Conservation (phyloP, 768 basidiomycete species). For the Postia placenta region DNA sequence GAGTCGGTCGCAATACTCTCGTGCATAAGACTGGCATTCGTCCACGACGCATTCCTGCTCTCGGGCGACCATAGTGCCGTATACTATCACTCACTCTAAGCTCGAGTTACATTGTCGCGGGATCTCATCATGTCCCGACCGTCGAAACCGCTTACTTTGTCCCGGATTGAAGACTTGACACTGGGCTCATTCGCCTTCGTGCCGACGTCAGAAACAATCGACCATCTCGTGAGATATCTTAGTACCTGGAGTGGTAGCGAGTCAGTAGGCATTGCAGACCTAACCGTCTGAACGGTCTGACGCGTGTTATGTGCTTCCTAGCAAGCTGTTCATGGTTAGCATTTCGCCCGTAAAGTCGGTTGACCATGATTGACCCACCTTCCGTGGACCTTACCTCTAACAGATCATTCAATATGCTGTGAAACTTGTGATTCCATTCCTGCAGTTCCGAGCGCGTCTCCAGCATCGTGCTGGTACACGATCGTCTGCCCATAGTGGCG, state of each 20-base stretch:
- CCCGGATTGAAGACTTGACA: constrained; percentile 54
- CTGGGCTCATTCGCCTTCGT: constrained; percentile 58
- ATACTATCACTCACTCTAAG: background rate
- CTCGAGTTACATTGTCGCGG: background rate
- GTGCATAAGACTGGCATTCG: background rate
- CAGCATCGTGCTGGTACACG: constrained; percentile 62
- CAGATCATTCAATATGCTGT: constrained; percentile 71
- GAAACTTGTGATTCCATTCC: constrained; percentile 62
- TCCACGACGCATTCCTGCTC: background rate
- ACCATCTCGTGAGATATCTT: constrained; percentile 71
- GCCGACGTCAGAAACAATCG: constrained; percentile 55
- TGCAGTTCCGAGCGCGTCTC: constrained; percentile 61
- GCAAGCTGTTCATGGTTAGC: constrained; percentile 71
- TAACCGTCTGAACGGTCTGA: no score
- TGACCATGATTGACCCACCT: background rate
- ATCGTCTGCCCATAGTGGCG: constrained; percentile 43
- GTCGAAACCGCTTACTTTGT: constrained; percentile 40
- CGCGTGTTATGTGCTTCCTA: no score
- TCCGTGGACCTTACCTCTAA: background rate
- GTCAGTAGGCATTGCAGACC: constrained; percentile 32
- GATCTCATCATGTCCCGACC: constrained; percentile 40
- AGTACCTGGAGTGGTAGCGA: constrained; percentile 86
- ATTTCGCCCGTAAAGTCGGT: background rate
- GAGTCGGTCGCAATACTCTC: background rate
- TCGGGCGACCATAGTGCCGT: background rate